These are phyloP conservation scores for Helianthus annuus DNA, from an alignment of 129 eudicot species.

Conservation along the genomic window HanXRQr2.0-SUNRISE NC_035436.2:42852935-42853434, in stretches of 20 bases:
- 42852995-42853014: background rate
- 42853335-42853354: too few relatives aligned
- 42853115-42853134: conserved; percentile 92
- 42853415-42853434: too few relatives aligned
- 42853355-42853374: too few relatives aligned
- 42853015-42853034: background rate
- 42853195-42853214: conserved; percentile 96
- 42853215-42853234: too few relatives aligned
- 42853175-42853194: conserved; percentile 73
- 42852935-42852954: background rate
- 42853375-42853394: too few relatives aligned
- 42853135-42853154: conserved; percentile 99
- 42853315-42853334: too few relatives aligned
- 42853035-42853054: background rate
- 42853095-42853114: conserved; percentile 98
- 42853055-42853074: background rate
- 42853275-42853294: too few relatives aligned
- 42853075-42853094: background rate
- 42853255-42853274: too few relatives aligned
- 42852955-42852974: background rate
- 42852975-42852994: background rate
- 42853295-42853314: too few relatives aligned
- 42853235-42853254: too few relatives aligned
- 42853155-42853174: conserved; percentile 98
- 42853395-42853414: too few relatives aligned